Conservation (phyloP, 164 flowering plant species). For the Tetrastigma voinierianum region DNA sequence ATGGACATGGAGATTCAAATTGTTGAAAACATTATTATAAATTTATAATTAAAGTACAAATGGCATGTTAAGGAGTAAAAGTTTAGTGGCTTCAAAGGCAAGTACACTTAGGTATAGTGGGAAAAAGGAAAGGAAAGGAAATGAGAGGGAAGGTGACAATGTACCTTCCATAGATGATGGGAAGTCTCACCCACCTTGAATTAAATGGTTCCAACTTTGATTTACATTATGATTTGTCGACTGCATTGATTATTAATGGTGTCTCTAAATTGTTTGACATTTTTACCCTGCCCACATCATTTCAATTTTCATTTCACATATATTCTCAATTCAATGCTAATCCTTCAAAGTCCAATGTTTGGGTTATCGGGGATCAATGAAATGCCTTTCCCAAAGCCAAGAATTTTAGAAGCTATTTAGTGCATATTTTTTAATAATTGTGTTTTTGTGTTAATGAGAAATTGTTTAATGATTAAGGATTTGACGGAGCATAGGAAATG, state of each 20-base stretch:
- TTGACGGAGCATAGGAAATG: too few relatives aligned
- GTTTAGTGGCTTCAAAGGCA: neutral
- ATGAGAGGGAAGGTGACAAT: slow-evolving; percentile 3
- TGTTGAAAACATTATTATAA: neutral
- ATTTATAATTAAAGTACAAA: neutral
- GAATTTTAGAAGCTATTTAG: too few relatives aligned
- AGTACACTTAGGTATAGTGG: neutral
- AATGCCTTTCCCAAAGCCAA: too few relatives aligned
- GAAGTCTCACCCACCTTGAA: slow-evolving; percentile 9
- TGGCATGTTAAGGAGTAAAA: neutral
- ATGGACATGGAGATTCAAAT: too few relatives aligned
- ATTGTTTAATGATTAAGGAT: too few relatives aligned
- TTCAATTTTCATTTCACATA: neutral
- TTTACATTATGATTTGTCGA: neutral
- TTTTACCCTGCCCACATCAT: neutral
- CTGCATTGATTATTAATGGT: slow-evolving; percentile 5
- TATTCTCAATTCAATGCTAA: too few relatives aligned
- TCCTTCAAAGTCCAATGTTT: neutral
- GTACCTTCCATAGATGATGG: slow-evolving; percentile 14
- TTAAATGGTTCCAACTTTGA: slow-evolving; percentile 9
- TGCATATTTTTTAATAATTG: too few relatives aligned
- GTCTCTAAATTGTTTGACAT: slow-evolving; percentile 1
- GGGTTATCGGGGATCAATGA: neutral
- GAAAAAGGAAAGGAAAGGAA: neutral
- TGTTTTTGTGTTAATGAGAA: too few relatives aligned